phyloP scores from a whole-genome alignment of 805 yeast genomes.

The Saccharomyces kudriavzevii region DNA sequence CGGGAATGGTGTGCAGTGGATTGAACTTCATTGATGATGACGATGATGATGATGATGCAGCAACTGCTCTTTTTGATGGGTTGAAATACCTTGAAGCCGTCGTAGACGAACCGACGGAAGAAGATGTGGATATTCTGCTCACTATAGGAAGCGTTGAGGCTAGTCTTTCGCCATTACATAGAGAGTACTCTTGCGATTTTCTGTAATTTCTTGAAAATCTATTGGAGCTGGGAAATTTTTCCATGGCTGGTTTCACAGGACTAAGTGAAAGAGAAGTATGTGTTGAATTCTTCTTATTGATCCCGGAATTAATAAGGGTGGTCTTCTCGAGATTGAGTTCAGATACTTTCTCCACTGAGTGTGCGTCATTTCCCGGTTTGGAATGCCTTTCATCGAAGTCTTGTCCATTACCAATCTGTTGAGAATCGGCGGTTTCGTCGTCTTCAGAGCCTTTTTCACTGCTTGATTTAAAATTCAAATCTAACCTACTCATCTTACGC shows the following conservation, averaged over 20 bases:
- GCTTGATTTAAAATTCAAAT: conserved; percentile 10
- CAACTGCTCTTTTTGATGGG: conserved; percentile 6
- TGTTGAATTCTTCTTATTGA: not conserved
- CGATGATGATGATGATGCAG: conserved; percentile 6
- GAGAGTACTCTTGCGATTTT: not conserved
- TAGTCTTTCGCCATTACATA: not conserved
- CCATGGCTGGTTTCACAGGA: conserved; percentile 4
- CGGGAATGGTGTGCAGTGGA: not conserved
- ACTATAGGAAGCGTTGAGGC: not conserved
- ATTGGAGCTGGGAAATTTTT: not conserved
- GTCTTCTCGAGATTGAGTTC: not conserved
- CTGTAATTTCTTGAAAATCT: not conserved
- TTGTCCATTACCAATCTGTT: not conserved
- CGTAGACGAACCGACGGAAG: conserved; percentile 2
- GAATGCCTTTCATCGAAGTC: not conserved
- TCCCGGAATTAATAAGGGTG: not conserved
- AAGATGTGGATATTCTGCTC: conserved; percentile 5
- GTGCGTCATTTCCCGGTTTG: not conserved
- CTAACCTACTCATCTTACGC: conserved; percentile 19
- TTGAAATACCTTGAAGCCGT: conserved; percentile 4
- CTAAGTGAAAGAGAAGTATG: not conserved
- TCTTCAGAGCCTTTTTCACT: not conserved
- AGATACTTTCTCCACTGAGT: not conserved
- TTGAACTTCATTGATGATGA: conserved; percentile 9
- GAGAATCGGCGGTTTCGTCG: not conserved